phyloP scores from a whole-genome alignment of 495 filamentous ascomycete species.

The Neurospora sp. region DNA sequence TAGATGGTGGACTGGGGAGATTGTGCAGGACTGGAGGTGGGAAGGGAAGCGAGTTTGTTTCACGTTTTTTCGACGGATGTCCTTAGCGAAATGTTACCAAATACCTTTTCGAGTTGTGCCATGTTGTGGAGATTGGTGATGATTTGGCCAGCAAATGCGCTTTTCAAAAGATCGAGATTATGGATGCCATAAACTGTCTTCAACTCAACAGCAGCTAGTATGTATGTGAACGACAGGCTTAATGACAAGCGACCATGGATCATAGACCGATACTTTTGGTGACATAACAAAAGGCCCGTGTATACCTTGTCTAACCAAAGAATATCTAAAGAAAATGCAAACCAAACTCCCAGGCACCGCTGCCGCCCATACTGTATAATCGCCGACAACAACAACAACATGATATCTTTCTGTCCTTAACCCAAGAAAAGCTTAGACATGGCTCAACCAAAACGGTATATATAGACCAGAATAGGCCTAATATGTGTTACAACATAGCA shows the following conservation, averaged over 20 bases:
- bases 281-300: not conserved
- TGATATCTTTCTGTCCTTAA: not conserved
- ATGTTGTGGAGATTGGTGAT: not conserved
- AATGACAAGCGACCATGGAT: not conserved
- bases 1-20: not conserved
- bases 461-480: not conserved
- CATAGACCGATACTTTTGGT: not conserved
- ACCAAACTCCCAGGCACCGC: not conserved
- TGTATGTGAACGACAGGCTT: too few species aligned
- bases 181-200: too few species aligned
- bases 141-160: too few species aligned
- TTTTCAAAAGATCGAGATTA: too few species aligned
- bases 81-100: not conserved
- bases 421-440: not conserved
- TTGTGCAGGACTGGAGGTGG: not conserved
- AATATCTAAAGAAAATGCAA: not conserved
- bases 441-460: not conserved
- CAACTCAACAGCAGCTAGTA: too few species aligned
- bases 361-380: not conserved
- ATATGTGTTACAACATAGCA: not conserved
- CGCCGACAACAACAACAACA: not conserved
- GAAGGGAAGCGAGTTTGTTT: not conserved
- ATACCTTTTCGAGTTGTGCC: not conserved
- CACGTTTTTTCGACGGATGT: not conserved
- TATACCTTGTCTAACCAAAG: not conserved